phyloP scores from a whole-genome alignment of 257 asterid species.

The Voacanga thouarsii region DNA sequence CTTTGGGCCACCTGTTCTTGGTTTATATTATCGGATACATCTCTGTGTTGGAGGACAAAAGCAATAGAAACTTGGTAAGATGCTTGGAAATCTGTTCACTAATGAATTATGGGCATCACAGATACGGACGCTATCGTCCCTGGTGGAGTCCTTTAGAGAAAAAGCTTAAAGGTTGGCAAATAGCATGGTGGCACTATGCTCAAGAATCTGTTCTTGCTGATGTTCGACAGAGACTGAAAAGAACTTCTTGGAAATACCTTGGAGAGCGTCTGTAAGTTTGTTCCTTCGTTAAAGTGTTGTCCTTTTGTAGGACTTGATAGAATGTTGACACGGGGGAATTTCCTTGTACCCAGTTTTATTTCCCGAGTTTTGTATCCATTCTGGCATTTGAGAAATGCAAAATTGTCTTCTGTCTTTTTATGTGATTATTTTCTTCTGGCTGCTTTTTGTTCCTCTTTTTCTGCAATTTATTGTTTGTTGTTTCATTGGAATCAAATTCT shows the following conservation, averaged over 20 bases:
- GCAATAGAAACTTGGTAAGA: background rate
- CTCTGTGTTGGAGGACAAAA: slow-evolving; percentile 4
- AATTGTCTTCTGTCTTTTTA: background rate
- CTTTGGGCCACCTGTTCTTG: slow-evolving; percentile 1
- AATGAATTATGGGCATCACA: slow-evolving; percentile 29
- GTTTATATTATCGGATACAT: background rate
- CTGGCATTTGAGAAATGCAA: background rate
- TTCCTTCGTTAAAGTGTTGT: background rate
- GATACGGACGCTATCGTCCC: slow-evolving; percentile 95
- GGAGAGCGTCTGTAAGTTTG: slow-evolving; percentile 91
- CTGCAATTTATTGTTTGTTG: background rate
- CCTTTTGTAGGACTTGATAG: background rate
- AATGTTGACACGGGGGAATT: slow-evolving; percentile 3
- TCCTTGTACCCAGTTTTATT: background rate
- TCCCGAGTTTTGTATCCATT: background rate
- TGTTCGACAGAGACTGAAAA: slow-evolving; percentile 72
- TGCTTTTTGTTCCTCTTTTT: background rate
- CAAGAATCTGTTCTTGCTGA: slow-evolving; percentile 82
- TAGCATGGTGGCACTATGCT: slow-evolving; percentile 96
- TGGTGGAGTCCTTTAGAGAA: slow-evolving; percentile 78
- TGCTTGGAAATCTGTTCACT: slow-evolving; percentile 14
- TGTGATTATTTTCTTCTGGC: background rate
- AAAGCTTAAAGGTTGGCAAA: slow-evolving; percentile 84
- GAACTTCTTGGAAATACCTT: slow-evolving; percentile 89
- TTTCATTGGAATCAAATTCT: background rate